phyloP scores from a whole-genome alignment of 2,329 filamentous ascomycete genomes.

The Cladophialophora carrionii region DNA sequence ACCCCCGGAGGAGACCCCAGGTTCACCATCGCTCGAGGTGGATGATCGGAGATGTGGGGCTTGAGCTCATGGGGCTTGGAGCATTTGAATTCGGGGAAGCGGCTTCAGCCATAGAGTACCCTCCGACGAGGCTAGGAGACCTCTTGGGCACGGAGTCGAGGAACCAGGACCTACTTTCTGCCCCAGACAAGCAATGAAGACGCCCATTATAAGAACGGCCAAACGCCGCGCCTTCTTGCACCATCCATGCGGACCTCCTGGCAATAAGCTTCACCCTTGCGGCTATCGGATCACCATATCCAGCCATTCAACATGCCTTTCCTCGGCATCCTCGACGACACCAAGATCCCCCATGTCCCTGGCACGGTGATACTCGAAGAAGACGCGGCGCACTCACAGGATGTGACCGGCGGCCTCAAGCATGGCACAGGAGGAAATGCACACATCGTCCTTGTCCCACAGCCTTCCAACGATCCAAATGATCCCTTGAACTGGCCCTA shows the following conservation, averaged over 20 bases:
- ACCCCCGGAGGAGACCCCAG: neutral
- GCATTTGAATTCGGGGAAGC: neutral
- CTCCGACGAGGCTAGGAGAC: neutral
- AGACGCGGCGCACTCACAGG: constrained; percentile 21
- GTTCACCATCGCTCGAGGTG: neutral
- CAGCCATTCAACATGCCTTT: constrained; percentile 13
- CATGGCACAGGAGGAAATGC: constrained; percentile 30
- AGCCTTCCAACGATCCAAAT: constrained; percentile 46
- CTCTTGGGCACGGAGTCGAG: neutral
- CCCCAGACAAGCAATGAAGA: neutral
- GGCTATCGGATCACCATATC: constrained; percentile 9
- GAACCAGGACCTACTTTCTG: neutral
- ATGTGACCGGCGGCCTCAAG: constrained; percentile 24
- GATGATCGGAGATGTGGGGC: neutral
- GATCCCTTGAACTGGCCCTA: constrained; percentile 47
- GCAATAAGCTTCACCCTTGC: neutral
- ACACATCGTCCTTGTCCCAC: constrained; percentile 43
- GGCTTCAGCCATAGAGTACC: neutral
- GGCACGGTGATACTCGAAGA: constrained; percentile 41
- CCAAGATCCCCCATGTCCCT: constrained; percentile 41
- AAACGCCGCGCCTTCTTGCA: neutral
- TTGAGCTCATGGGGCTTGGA: neutral
- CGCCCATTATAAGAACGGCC: neutral
- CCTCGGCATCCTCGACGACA: constrained; percentile 35
- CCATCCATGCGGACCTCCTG: neutral